phyloP scores from a whole-genome alignment of 371 early-diverging fungal genomes.

The Actinomortierella wolfii region DNA sequence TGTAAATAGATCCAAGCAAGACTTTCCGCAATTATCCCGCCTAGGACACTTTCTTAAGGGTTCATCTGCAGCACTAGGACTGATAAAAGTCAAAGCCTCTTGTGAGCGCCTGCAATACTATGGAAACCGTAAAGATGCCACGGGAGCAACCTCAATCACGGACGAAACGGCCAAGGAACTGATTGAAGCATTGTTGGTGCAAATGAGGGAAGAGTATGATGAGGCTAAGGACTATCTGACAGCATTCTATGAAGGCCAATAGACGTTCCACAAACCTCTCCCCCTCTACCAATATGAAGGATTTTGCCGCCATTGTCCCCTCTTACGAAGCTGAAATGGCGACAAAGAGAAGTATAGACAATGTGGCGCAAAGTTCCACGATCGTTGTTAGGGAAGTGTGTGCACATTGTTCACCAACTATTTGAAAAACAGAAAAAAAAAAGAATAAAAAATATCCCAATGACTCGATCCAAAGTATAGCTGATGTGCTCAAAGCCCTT shows the following conservation, averaged over 20 bases:
- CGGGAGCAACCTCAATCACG: constrained; percentile 54
- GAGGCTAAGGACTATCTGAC: constrained; percentile 78
- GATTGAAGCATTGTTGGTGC: constrained; percentile 62
- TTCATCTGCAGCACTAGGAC: constrained; percentile 87
- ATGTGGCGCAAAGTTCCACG: too few species aligned
- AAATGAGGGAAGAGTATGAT: constrained; percentile 71
- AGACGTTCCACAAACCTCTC: too few species aligned
- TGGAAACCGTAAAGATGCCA: constrained; percentile 77
- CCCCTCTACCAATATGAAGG: too few species aligned
- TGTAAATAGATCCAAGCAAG: constrained; percentile 58
- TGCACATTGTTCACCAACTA: too few species aligned
- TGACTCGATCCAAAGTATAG: too few species aligned
- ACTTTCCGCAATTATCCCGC: constrained; percentile 73
- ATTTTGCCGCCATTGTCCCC: too few species aligned
- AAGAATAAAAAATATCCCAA: too few species aligned
- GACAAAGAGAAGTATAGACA: too few species aligned
- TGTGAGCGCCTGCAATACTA: constrained; percentile 89
- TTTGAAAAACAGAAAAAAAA: too few species aligned
- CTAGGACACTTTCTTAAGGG: constrained; percentile 94
- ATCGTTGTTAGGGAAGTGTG: too few species aligned
- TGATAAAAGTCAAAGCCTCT: constrained; percentile 78
- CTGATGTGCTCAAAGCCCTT: too few species aligned
- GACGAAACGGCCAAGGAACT: constrained; percentile 67
- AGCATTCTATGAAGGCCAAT: constrained; percentile 69
- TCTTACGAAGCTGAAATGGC: too few species aligned